These are phyloP conservation scores for Microcos paniculata DNA, from an alignment of 345 rosid genomes.

Conservation along the genomic window DNA sequence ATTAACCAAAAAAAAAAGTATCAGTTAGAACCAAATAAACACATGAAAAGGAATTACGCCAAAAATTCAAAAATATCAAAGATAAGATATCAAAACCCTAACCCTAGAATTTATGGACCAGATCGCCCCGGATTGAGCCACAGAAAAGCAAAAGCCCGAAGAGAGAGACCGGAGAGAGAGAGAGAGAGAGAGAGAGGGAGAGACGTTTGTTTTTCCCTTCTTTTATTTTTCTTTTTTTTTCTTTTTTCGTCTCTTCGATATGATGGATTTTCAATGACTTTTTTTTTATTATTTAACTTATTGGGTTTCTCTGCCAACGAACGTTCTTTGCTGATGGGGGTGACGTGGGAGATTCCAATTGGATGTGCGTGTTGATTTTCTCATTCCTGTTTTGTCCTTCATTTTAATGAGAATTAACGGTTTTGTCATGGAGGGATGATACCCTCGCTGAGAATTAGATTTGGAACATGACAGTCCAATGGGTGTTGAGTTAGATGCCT, in stretches of 20 bases:
- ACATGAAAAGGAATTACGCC: not conserved
- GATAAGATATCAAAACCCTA: not conserved
- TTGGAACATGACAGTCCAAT: too few relatives aligned
- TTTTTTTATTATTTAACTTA: not conserved
- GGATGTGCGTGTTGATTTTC: not conserved
- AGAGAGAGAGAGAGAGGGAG: not conserved
- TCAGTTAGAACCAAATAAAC: not conserved
- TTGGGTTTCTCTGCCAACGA: not conserved
- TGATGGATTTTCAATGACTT: not conserved
- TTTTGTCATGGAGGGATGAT: not conserved
- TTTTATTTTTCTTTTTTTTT: not conserved
- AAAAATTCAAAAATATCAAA: not conserved
- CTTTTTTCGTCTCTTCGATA: not conserved
- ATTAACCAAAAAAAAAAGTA: not conserved
- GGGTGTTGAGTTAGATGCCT: too few relatives aligned
- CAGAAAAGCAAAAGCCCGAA: not conserved
- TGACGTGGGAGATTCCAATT: not conserved
- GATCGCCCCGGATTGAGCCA: constrained; percentile 14
- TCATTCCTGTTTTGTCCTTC: not conserved
- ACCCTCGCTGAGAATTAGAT: not conserved
- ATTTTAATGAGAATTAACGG: not conserved
- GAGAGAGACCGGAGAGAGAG: not conserved
- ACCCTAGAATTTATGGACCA: constrained; percentile 6
- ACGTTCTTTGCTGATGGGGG: constrained; percentile 1
- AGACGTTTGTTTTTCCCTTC: not conserved